phyloP scores from a whole-genome alignment of 2,329 filamentous ascomycete genomes.

The Alternaria sp. region DNA sequence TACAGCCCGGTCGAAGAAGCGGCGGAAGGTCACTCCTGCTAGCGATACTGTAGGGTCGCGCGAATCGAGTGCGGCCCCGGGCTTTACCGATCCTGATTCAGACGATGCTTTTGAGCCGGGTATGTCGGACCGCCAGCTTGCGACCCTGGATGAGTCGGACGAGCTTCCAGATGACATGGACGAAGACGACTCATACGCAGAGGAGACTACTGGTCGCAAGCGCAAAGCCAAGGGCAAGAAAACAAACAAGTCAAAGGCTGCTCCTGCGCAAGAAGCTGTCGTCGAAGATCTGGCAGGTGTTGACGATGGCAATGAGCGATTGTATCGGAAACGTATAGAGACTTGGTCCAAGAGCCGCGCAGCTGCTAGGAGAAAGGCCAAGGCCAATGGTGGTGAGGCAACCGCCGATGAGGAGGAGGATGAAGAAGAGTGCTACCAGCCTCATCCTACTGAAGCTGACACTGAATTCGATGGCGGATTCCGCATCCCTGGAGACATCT shows the following conservation, averaged over 20 bases:
- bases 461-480: slow-evolving; percentile 76
- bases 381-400: slow-evolving; percentile 41
- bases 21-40: slow-evolving; percentile 37
- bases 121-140: slow-evolving; percentile 48
- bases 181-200: slow-evolving; percentile 48
- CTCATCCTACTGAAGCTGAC: slow-evolving; percentile 82
- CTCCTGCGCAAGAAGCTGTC: slow-evolving; percentile 32
- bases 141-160: slow-evolving; percentile 48
- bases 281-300: slow-evolving; percentile 67
- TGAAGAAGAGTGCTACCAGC: slow-evolving; percentile 78
- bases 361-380: slow-evolving; percentile 61
- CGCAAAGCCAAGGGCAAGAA: slow-evolving; percentile 45
- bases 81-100: slow-evolving; percentile 41
- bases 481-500: slow-evolving; percentile 88
- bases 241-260: slow-evolving; percentile 27
- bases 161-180: slow-evolving; percentile 41
- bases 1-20: slow-evolving; percentile 47
- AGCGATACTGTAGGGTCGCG: slow-evolving; percentile 18
- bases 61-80: slow-evolving; percentile 24
- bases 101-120: slow-evolving; percentile 52
- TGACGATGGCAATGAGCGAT: slow-evolving; percentile 86
- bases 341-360: slow-evolving; percentile 74
- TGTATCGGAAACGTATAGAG: slow-evolving; percentile 77
- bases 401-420: slow-evolving; percentile 39
- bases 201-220: slow-evolving; percentile 49